Percentiles rank a stretch among this genome's conserved stretches.
Evolutionary conservation across 768 basidiomycete genomes (phyloP).

Genomic region (Serendipita sp.): DNA sequence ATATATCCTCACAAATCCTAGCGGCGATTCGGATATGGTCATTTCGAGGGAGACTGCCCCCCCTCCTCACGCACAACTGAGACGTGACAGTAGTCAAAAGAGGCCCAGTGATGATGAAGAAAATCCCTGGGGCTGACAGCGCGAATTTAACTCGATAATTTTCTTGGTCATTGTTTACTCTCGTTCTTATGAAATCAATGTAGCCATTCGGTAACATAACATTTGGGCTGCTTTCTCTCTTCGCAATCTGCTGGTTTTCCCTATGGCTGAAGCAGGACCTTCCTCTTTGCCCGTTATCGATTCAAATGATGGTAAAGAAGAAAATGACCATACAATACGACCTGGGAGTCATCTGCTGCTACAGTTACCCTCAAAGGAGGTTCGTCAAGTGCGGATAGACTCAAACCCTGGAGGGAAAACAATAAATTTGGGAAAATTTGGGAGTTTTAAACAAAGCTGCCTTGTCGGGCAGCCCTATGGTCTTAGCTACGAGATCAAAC

Average conservation of each 20-base stretch:
- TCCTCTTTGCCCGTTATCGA: too few species aligned
- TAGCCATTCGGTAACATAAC: too few species aligned
- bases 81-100: background rate
- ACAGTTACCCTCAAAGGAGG: background rate
- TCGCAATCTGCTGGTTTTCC: too few species aligned
- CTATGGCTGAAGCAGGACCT: too few species aligned
- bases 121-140: background rate
- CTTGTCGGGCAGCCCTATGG: constrained; percentile 77
- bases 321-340: background rate
- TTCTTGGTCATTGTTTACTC: background rate
- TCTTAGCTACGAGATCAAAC: constrained; percentile 67
- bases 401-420: constrained; percentile 16
- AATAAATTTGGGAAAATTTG: constrained; percentile 69
- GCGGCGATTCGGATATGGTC: background rate
- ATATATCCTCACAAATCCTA: background rate
- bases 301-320: background rate
- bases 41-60: background rate
- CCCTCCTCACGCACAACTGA: background rate
- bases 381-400: background rate
- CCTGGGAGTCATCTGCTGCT: background rate
- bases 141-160: background rate
- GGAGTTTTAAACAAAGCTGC: constrained; percentile 62
- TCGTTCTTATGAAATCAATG: background rate
- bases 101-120: background rate
- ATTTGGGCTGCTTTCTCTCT: too few species aligned